Percentiles rank a stretch among this genome's conserved stretches.
These are phyloP conservation scores for Alternaria sp. DNA, from an alignment of 2,329 filamentous ascomycete species.

Conservation along the genomic window DNA sequence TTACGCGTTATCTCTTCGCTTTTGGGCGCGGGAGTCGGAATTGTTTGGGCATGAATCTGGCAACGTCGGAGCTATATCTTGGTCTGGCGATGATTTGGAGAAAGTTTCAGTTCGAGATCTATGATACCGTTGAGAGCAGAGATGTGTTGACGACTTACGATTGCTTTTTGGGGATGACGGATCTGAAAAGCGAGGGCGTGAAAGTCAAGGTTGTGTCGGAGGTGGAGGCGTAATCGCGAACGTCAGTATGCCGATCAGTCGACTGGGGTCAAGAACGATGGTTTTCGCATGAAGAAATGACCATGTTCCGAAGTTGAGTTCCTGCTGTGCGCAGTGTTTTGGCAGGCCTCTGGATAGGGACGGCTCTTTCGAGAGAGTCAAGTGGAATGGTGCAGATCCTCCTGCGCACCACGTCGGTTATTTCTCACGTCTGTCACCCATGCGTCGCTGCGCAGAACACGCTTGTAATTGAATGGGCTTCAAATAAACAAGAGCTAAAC, in stretches of 20 bases:
- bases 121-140: not conserved
- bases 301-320: no score
- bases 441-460: not conserved
- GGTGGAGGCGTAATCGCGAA: not conserved
- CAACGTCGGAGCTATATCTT: slow-evolving; percentile 19
- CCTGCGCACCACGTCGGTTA: not conserved
- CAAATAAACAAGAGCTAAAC: not conserved
- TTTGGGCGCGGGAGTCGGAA: slow-evolving; percentile 19
- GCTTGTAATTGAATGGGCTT: not conserved
- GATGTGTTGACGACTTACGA: not conserved
- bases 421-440: not conserved
- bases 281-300: no score
- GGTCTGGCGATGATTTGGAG: slow-evolving; percentile 16
- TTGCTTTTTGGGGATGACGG: not conserved
- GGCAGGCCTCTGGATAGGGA: rapidly evolving
- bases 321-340: no score
- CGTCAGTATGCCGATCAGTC: no score
- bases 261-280: no score
- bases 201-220: not conserved
- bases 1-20: slow-evolving; percentile 13
- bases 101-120: slow-evolving; percentile 14
- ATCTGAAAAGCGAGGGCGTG: not conserved
- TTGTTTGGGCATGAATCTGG: slow-evolving; percentile 27
- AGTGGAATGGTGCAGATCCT: not conserved
- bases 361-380: slow-evolving; percentile 13